Percentiles rank a stretch among this genome's conserved stretches.
These are phyloP conservation scores for Oryza coarctata DNA, from an alignment of 176 grass and related monocot species.

Conservation along the genomic window DNA sequence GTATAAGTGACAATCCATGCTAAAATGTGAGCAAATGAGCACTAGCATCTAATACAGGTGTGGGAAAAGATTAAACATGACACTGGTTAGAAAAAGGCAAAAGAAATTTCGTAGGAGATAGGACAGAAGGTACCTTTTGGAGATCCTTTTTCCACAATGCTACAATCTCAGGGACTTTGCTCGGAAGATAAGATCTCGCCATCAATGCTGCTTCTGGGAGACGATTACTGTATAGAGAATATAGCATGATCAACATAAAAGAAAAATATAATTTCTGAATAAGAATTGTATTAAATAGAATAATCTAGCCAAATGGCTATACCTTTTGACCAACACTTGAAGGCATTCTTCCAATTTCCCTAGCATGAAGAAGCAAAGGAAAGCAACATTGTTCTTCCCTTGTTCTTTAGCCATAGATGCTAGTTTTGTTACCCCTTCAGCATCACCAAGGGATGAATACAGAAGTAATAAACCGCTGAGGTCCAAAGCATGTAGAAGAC, in stretches of 20 bases:
- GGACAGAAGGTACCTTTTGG: slow-evolving; percentile 58
- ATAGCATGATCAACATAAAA: slow-evolving; percentile 10
- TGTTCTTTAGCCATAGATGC: slow-evolving; percentile 79
- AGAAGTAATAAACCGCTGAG: slow-evolving; percentile 91
- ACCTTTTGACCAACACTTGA: slow-evolving; percentile 92
- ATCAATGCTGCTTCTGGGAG: slow-evolving; percentile 98
- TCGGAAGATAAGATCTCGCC: slow-evolving; percentile 96
- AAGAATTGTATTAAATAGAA: slow-evolving; percentile 6
- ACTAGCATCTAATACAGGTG: background rate
- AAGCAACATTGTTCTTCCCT: slow-evolving; percentile 95
- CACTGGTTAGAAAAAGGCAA: slow-evolving; percentile 8
- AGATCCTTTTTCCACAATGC: slow-evolving; percentile 94
- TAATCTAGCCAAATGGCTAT: slow-evolving; percentile 2
- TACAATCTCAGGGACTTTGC: slow-evolving; percentile 92
- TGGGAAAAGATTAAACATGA: slow-evolving; percentile 23
- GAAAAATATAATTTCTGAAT: background rate
- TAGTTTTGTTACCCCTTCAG: slow-evolving; percentile 82
- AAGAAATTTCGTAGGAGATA: background rate
- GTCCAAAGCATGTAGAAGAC: slow-evolving; percentile 78
- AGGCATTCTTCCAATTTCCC: slow-evolving; percentile 97
- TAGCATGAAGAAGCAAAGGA: slow-evolving; percentile 95
- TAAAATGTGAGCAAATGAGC: background rate
- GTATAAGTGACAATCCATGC: background rate
- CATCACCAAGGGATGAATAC: slow-evolving; percentile 91
- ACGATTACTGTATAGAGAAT: slow-evolving; percentile 63